Conservation (phyloP, 345 rosid genomes). For the Eucalyptus tenuipes region DNA sequence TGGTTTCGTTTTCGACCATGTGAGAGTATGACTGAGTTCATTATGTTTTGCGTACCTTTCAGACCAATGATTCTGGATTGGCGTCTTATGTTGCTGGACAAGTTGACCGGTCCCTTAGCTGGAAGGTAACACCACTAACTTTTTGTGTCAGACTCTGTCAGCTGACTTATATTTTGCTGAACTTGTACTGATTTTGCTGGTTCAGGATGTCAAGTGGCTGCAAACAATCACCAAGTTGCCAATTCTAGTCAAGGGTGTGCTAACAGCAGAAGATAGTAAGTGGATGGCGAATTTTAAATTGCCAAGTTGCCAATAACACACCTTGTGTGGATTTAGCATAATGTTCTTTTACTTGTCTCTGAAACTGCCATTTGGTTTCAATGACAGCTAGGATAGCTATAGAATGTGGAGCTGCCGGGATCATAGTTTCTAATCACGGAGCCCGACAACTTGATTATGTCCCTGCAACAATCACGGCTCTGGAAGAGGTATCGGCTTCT, state of each 20-base stretch:
- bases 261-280: conserved; percentile 86
- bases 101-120: conserved; percentile 68
- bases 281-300: background rate
- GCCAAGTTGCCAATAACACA: background rate
- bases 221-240: conserved; percentile 89
- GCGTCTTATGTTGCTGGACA: conserved; percentile 90
- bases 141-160: background rate
- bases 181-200: background rate
- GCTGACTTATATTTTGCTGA: background rate
- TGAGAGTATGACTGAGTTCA: background rate
- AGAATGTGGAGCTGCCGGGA: conserved; percentile 77
- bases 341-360: background rate
- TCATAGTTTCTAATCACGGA: conserved; percentile 91
- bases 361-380: background rate
- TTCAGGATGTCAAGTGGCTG: conserved; percentile 86
- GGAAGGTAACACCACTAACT: conserved; percentile 45
- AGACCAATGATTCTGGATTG: conserved; percentile 81
- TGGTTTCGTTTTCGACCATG: background rate
- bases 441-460: conserved; percentile 92
- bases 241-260: conserved; percentile 85
- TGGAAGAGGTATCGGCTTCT: conserved; percentile 51
- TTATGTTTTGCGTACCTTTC: background rate
- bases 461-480: conserved; percentile 74
- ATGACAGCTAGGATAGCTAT: conserved; percentile 60
- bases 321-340: background rate